A percentile compares a stretch with the other conserved stretches of the same genome.
phyloP scores from a whole-genome alignment of 345 rosid species.

The Hypericum perforatum region DNA sequence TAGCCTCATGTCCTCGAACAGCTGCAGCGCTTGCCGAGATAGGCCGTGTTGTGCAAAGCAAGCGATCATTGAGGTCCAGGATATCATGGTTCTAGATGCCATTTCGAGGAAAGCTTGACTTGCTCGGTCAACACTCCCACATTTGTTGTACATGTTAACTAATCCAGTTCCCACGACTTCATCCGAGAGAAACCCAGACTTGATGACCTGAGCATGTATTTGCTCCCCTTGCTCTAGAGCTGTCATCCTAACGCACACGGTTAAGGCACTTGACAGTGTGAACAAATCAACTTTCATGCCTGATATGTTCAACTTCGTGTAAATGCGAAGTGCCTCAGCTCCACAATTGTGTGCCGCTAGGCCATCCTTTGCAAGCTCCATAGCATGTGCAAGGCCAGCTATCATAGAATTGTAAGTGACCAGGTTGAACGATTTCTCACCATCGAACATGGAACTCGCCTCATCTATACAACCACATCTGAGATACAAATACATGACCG shows the following conservation, averaged over 20 bases:
- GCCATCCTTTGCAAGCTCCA: slow-evolving; percentile 32
- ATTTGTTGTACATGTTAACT: slow-evolving; percentile 46
- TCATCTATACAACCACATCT: slow-evolving; percentile 34
- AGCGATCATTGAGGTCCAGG: slow-evolving; percentile 52
- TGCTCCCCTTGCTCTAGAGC: slow-evolving; percentile 46
- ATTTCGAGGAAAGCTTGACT: slow-evolving; percentile 41
- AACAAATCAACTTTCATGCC: slow-evolving; percentile 36
- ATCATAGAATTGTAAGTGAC: slow-evolving; percentile 56
- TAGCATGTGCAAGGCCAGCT: slow-evolving; percentile 43
- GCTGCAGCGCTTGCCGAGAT: slow-evolving; percentile 36
- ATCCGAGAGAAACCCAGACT: slow-evolving; percentile 34
- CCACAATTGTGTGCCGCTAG: slow-evolving; percentile 29
- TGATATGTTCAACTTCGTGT: slow-evolving; percentile 24
- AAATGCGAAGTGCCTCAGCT: slow-evolving; percentile 32
- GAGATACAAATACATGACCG: slow-evolving; percentile 42
- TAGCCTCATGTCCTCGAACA: slow-evolving; percentile 51
- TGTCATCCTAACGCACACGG: slow-evolving; percentile 32
- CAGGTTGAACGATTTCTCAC: slow-evolving; percentile 23
- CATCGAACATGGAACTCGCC: slow-evolving; percentile 27
- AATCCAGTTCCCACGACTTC: slow-evolving; percentile 45
- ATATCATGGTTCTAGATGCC: slow-evolving; percentile 40
- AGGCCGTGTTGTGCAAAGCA: slow-evolving; percentile 36
- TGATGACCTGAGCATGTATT: slow-evolving; percentile 40
- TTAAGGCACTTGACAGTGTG: slow-evolving; percentile 46
- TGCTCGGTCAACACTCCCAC: slow-evolving; percentile 43